Conservation (phyloP, 2,329 filamentous ascomycete genomes). For the Raffaelea arxii region DNA sequence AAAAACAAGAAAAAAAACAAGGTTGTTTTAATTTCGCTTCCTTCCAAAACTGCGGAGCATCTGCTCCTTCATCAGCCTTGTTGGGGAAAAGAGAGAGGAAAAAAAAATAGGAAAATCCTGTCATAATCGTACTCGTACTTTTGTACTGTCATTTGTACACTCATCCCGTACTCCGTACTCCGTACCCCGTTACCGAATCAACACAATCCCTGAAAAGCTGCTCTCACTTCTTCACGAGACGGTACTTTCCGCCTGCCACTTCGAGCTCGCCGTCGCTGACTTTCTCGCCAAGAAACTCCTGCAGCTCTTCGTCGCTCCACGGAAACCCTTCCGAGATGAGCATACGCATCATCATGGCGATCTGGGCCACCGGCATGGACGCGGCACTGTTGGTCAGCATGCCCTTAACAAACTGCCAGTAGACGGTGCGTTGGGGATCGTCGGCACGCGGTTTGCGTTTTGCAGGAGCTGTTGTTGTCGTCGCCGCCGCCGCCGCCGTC, state of each 20-base stretch:
- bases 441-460: constrained; percentile 36
- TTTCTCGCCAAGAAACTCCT: constrained; percentile 70
- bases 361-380: constrained; percentile 68
- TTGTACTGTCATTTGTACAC: no score
- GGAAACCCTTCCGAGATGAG: constrained; percentile 79
- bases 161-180: no score
- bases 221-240: constrained; percentile 45
- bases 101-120: no score
- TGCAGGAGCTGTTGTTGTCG: constrained; percentile 21
- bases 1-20: neutral
- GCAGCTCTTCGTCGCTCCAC: constrained; percentile 81
- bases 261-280: constrained; percentile 63
- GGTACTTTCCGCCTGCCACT: constrained; percentile 61
- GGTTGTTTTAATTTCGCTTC: no score
- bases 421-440: constrained; percentile 51
- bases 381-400: constrained; percentile 89
- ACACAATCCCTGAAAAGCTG: no score
- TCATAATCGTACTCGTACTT: no score
- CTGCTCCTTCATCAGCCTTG: neutral
- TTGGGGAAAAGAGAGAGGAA: no score
- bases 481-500: constrained; percentile 13
- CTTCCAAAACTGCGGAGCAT: no score
- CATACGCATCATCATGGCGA: constrained; percentile 94
- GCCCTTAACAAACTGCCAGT: constrained; percentile 85
- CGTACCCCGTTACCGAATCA: no score